Evolutionary conservation across 2,329 filamentous ascomycete genomes (phyloP).

Genomic region (Ramularia collo-cygni): DNA sequence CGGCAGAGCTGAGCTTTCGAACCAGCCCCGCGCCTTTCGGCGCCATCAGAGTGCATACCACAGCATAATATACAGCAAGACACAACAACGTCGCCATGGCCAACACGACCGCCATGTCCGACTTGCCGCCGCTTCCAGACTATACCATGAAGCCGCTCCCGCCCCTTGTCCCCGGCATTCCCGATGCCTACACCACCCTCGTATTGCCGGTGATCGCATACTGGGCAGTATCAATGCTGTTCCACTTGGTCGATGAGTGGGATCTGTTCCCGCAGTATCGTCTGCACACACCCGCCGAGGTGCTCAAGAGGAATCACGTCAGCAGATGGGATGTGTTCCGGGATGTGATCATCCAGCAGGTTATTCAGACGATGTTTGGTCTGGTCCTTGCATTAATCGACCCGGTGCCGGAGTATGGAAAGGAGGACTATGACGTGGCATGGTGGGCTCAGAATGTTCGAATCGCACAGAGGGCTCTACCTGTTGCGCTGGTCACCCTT

Average conservation of each 20-base stretch:
- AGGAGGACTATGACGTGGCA: slow-evolving; percentile 77
- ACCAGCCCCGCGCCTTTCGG: slow-evolving; percentile 9
- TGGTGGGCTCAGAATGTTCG: slow-evolving; percentile 83
- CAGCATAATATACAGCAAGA: slow-evolving; percentile 3
- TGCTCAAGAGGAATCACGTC: slow-evolving; percentile 79
- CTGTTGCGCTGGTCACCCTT: slow-evolving; percentile 59
- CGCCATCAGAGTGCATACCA: slow-evolving; percentile 4
- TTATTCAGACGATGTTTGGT: slow-evolving; percentile 74
- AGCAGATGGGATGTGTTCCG: slow-evolving; percentile 77
- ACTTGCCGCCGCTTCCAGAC: slow-evolving; percentile 74
- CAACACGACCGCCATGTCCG: slow-evolving; percentile 47
- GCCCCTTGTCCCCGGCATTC: slow-evolving; percentile 67
- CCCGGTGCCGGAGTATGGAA: slow-evolving; percentile 64
- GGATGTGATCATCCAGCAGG: slow-evolving; percentile 86
- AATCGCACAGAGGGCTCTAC: slow-evolving; percentile 70
- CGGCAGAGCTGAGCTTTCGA: too few species aligned
- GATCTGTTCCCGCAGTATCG: slow-evolving; percentile 87
- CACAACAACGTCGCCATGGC: slow-evolving; percentile 23
- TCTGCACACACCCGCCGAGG: slow-evolving; percentile 88
- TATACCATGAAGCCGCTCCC: slow-evolving; percentile 66
- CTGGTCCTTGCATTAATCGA: slow-evolving; percentile 64
- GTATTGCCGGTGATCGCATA: slow-evolving; percentile 75
- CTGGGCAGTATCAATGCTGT: slow-evolving; percentile 79
- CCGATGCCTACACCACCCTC: slow-evolving; percentile 74
- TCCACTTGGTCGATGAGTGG: slow-evolving; percentile 78